These are phyloP conservation scores for Geotrichum bryndzae DNA, from an alignment of 1,139 yeast genomes.

Conservation along the genomic window DNA sequence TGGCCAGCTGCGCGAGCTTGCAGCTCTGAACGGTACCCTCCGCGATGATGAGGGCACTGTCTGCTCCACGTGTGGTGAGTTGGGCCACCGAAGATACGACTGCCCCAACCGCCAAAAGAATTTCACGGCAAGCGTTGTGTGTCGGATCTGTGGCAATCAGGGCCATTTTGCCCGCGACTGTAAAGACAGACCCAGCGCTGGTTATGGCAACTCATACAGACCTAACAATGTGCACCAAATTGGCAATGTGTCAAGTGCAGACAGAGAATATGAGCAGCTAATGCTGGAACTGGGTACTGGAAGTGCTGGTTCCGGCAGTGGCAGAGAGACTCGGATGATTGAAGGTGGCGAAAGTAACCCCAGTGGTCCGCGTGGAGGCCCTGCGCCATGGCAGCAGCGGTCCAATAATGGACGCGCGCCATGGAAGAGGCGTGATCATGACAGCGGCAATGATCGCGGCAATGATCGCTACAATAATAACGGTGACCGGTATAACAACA, in stretches of 20 bases:
- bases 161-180: constrained; percentile 93
- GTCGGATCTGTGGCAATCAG: constrained; percentile 69
- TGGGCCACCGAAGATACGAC: constrained; percentile 56
- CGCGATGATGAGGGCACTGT: constrained; percentile 73
- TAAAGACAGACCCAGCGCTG: constrained; percentile 36
- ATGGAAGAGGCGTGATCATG: constrained; percentile 19
- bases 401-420: constrained; percentile 18
- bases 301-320: constrained; percentile 13
- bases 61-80: constrained; percentile 53
- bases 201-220: constrained; percentile 20
- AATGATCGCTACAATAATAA: not conserved
- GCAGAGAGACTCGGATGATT: constrained; percentile 15
- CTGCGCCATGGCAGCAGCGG: constrained; percentile 19
- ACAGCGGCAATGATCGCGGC: not conserved
- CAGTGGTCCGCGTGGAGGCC: constrained; percentile 14
- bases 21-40: constrained; percentile 88
- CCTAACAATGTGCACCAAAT: constrained; percentile 20
- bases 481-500: constrained; percentile 5
- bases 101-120: constrained; percentile 50
- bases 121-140: constrained; percentile 55
- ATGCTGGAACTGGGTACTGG: constrained; percentile 46
- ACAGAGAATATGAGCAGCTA: constrained; percentile 47
- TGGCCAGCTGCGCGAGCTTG: constrained; percentile 85
- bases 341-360: constrained; percentile 11
- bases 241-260: constrained; percentile 32